phyloP scores from a whole-genome alignment of 2,329 filamentous ascomycete genomes.

The Cladosporium austrohemisphaericum region DNA sequence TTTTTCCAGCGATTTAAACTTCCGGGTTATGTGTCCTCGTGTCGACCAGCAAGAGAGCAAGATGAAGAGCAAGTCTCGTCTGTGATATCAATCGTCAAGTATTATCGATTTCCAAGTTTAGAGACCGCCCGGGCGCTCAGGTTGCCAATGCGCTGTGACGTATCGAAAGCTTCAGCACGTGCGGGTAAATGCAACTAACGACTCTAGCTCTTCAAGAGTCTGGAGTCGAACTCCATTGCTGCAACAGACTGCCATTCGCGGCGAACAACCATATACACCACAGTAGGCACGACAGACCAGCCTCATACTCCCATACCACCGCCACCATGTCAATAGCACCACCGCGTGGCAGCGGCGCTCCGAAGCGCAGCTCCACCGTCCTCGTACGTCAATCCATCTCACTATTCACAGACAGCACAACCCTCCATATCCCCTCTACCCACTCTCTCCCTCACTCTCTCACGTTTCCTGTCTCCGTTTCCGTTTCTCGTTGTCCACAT shows the following conservation, averaged over 20 bases:
- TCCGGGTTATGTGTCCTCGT: too few relatives aligned
- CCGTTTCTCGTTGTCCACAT: constrained; percentile 5
- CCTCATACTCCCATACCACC: not conserved
- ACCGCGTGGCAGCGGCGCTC: constrained; percentile 2
- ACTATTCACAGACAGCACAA: constrained; percentile 3
- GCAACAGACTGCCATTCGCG: too few relatives aligned
- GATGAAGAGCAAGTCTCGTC: too few relatives aligned
- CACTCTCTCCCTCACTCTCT: not conserved
- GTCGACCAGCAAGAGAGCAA: too few relatives aligned
- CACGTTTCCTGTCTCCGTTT: not conserved
- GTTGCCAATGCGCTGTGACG: constrained; percentile 9
- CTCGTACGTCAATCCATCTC: constrained; percentile 9
- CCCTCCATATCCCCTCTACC: too few relatives aligned
- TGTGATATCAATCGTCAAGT: too few relatives aligned
- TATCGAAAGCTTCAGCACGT: constrained; percentile 8
- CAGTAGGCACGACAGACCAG: too few relatives aligned
- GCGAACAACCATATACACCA: not conserved
- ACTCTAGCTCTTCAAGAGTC: constrained; percentile 11
- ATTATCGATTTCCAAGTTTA: not conserved
- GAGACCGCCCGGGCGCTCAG: not conserved
- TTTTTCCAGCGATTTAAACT: too few relatives aligned
- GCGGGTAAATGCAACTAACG: constrained; percentile 4
- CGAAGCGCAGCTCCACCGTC: constrained; percentile 11
- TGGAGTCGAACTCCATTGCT: constrained; percentile 1
- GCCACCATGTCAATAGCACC: constrained; percentile 10